These are phyloP conservation scores for Plasmodium adleri DNA, from an alignment of 169 alveolate genomes.

Conservation along the genomic window DNA sequence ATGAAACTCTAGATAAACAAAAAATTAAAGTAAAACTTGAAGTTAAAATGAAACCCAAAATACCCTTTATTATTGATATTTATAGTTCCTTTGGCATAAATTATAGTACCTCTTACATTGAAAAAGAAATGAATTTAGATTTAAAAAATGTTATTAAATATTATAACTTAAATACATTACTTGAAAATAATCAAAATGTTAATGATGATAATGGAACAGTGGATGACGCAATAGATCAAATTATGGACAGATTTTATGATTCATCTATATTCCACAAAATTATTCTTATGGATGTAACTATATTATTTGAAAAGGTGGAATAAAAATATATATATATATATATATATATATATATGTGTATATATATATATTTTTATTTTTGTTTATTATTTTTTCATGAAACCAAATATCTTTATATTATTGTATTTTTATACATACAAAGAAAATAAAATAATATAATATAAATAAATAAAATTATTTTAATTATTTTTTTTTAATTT, in stretches of 20 bases:
- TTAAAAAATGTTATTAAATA: slow-evolving; percentile 82
- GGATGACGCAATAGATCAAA: slow-evolving; percentile 78
- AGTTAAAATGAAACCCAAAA: slow-evolving; percentile 78
- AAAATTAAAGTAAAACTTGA: slow-evolving; percentile 41
- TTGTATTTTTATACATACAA: too few relatives aligned
- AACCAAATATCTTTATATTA: background rate
- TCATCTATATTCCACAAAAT: slow-evolving; percentile 84
- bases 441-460: too few relatives aligned
- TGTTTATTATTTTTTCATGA: background rate
- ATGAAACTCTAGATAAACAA: slow-evolving; percentile 65
- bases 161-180: slow-evolving; percentile 70
- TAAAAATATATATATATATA: background rate
- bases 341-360: background rate
- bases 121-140: slow-evolving; percentile 82
- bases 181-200: slow-evolving; percentile 27
- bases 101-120: slow-evolving; percentile 79
- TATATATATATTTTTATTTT: too few relatives aligned
- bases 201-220: slow-evolving; percentile 6
- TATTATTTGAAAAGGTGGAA: slow-evolving; percentile 20
- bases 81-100: slow-evolving; percentile 82
- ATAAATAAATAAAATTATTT: too few relatives aligned
- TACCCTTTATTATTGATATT: slow-evolving; percentile 81
- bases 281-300: slow-evolving; percentile 77
- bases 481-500: too few relatives aligned
- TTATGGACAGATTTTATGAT: slow-evolving; percentile 82